Conservation (phyloP, 2,329 filamentous ascomycete species). For the Calonectria pauciramosa region DNA sequence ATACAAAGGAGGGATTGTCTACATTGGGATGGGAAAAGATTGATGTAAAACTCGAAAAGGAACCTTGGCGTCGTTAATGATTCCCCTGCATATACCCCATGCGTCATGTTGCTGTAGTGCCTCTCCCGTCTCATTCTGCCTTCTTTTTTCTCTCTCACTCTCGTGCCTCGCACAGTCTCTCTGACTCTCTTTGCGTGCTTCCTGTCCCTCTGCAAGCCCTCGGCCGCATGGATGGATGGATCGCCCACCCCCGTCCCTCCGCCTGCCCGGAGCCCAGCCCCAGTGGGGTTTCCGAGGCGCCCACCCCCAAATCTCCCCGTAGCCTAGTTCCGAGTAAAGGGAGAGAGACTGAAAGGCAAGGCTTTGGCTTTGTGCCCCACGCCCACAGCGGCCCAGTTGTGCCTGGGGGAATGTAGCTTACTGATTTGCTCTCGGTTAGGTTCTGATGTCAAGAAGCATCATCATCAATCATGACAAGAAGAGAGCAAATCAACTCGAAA, state of each 20-base stretch:
- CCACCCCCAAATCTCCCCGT: slow-evolving; percentile 20
- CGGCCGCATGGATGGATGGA: slow-evolving; percentile 43
- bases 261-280: slow-evolving; percentile 42
- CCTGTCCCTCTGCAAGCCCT: slow-evolving; percentile 18
- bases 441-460: not conserved
- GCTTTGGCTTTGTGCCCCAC: not conserved
- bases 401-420: not conserved
- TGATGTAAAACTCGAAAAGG: not conserved
- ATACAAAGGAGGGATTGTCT: not conserved
- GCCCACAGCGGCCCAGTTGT: not conserved
- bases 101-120: not conserved
- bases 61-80: not conserved
- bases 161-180: not conserved
- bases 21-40: not conserved
- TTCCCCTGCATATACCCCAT: slow-evolving; percentile 4
- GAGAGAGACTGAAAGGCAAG: not conserved
- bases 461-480: not conserved
- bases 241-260: slow-evolving; percentile 43
- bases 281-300: slow-evolving; percentile 24
- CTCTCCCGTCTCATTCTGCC: not conserved
- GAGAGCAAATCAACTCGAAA: not conserved
- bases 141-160: not conserved
- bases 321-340: slow-evolving; percentile 18
- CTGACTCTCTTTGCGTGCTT: no score
- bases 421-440: not conserved